These are phyloP conservation scores for Arthrobotrys megalospora DNA, from an alignment of 2,329 filamentous ascomycete species.

Conservation along the genomic window DNA sequence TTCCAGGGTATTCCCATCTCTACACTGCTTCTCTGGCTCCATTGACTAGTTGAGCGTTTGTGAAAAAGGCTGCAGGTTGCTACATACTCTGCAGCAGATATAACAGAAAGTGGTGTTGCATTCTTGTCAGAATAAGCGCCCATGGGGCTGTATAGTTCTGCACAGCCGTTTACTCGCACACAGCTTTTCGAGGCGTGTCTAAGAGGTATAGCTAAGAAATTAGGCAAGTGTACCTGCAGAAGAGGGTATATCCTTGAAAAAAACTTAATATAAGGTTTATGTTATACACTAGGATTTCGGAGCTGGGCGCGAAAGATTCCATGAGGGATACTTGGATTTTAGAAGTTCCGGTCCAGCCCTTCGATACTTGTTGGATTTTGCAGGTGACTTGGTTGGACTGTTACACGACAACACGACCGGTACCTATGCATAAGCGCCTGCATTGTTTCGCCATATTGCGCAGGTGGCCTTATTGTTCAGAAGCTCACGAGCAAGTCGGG, in stretches of 20 bases:
- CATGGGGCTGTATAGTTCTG: constrained; percentile 15
- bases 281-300: constrained; percentile 39
- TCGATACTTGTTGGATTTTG: neutral
- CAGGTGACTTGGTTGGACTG: neutral
- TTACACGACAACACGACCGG: constrained; percentile 20
- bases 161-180: constrained; percentile 44
- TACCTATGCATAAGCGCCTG: constrained; percentile 23
- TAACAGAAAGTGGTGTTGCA: constrained; percentile 50
- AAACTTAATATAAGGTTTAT: constrained; percentile 36
- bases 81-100: constrained; percentile 46
- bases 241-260: constrained; percentile 39
- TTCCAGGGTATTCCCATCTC: constrained; percentile 10
- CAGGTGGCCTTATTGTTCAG: constrained; percentile 9
- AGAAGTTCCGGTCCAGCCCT: neutral
- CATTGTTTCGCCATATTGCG: constrained; percentile 38
- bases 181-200: neutral
- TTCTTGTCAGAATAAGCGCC: constrained; percentile 60
- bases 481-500: neutral
- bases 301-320: constrained; percentile 37
- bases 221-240: constrained; percentile 42
- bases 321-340: neutral
- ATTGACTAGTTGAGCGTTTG: constrained; percentile 29
- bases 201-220: constrained; percentile 22
- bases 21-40: constrained; percentile 19
- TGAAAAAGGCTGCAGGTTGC: constrained; percentile 19